Evolutionary conservation across 2,329 filamentous ascomycete genomes (phyloP).

Genomic region (Scopulariopsis brevicaulis): DNA sequence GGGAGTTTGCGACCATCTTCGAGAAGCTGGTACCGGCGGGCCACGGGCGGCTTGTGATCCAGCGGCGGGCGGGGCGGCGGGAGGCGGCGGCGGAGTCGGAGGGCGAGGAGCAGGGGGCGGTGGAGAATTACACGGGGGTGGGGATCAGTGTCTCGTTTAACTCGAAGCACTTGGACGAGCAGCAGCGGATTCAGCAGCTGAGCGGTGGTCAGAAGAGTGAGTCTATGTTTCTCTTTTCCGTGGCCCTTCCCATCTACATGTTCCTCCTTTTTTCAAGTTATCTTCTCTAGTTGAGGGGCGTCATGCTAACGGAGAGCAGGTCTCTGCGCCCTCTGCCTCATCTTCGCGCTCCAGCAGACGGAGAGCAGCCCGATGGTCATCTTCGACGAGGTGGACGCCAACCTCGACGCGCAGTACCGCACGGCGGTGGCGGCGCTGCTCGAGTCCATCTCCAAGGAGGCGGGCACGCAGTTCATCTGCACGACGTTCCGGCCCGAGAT

Average conservation of each 20-base stretch:
- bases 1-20: constrained; percentile 87
- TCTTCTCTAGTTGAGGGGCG: not conserved
- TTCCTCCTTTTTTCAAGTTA: not conserved
- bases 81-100: constrained; percentile 54
- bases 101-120: constrained; percentile 54
- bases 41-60: constrained; percentile 83
- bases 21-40: constrained; percentile 91
- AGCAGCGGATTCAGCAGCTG: constrained; percentile 94
- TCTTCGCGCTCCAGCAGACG: constrained; percentile 97
- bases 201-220: constrained; percentile 95
- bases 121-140: constrained; percentile 94
- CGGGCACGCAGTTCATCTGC: constrained; percentile 80
- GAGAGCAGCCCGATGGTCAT: constrained; percentile 98
- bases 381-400: constrained; percentile 98
- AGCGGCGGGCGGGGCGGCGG: constrained; percentile 71
- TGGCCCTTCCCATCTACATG: not conserved
- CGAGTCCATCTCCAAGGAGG: constrained; percentile 60
- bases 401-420: constrained; percentile 94
- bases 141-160: constrained; percentile 98
- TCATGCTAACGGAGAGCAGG: constrained; percentile 34
- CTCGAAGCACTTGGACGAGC: constrained; percentile 87
- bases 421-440: constrained; percentile 89
- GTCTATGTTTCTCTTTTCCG: constrained; percentile 17
- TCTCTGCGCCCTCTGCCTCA: constrained; percentile 90
- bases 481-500: constrained; percentile 98